These are phyloP conservation scores for Penicillium nordicum DNA, from an alignment of 2,329 filamentous ascomycete genomes.

Conservation along the genomic window DNA sequence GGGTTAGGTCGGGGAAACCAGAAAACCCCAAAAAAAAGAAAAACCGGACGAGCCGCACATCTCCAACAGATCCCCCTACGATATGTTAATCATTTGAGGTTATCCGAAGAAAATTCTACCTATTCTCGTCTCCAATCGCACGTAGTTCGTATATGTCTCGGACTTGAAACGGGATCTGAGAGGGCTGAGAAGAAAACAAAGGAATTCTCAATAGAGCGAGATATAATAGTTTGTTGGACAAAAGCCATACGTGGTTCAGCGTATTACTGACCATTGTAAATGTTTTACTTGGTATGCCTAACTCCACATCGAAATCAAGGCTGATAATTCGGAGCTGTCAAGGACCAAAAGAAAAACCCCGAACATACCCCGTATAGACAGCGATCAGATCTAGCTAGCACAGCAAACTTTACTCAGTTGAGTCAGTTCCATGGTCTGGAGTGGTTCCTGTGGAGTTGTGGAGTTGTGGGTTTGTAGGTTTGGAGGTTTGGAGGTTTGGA, in stretches of 20 bases:
- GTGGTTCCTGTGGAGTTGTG: neutral
- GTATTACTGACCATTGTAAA: neutral
- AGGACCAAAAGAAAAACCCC: neutral
- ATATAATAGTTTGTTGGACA: neutral
- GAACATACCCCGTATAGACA: constrained; percentile 14
- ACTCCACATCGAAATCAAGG: neutral
- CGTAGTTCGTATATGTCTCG: neutral
- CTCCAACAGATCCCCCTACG: neutral
- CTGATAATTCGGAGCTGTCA: neutral
- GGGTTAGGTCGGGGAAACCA: neutral
- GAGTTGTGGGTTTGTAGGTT: neutral
- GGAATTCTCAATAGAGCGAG: neutral
- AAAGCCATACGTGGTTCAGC: neutral
- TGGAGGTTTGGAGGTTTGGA: neutral
- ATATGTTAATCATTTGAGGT: too few relatives aligned
- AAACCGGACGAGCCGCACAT: neutral
- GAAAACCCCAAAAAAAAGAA: neutral
- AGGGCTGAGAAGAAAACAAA: neutral
- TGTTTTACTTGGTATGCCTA: neutral
- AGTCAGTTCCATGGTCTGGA: neutral
- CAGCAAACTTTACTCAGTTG: neutral
- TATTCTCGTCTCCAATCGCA: neutral
- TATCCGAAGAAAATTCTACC: neutral
- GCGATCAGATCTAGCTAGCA: neutral
- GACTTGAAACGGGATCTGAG: neutral